Conservation (phyloP, 2,329 filamentous ascomycete genomes). For the Venturia effusa region DNA sequence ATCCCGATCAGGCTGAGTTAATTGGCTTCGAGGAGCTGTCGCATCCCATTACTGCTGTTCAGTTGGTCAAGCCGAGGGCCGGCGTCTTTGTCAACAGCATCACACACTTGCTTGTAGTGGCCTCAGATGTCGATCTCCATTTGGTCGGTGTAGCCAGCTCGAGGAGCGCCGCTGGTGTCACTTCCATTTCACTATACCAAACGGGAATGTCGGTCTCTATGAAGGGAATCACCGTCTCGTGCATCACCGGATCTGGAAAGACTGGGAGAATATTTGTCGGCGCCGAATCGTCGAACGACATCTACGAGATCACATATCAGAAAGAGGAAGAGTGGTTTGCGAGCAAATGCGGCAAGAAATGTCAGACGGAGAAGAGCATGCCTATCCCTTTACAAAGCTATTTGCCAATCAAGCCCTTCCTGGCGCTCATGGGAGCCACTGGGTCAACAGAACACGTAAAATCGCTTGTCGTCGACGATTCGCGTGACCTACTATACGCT, state of each 20-base stretch:
- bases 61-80: conserved; percentile 70
- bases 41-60: conserved; percentile 83
- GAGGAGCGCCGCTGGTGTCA: conserved; percentile 54
- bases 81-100: conserved; percentile 83
- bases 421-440: conserved; percentile 21
- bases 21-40: conserved; percentile 86
- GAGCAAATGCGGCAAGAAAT: conserved; percentile 75
- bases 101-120: conserved; percentile 78
- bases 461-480: conserved; percentile 81
- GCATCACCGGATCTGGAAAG: conserved; percentile 65
- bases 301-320: conserved; percentile 92
- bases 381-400: conserved; percentile 16
- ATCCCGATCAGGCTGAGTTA: conserved; percentile 78
- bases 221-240: conserved; percentile 63
- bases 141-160: conserved; percentile 70
- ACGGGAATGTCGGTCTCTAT: conserved; percentile 76
- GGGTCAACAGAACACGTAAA: conserved; percentile 45
- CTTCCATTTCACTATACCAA: conserved; percentile 69
- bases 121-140: conserved; percentile 74
- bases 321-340: conserved; percentile 97
- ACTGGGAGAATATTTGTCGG: conserved; percentile 91
- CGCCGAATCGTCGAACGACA: conserved; percentile 67
- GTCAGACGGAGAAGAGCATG: conserved; percentile 70
- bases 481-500: conserved; percentile 78
- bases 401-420: conserved; percentile 2